Evolutionary conservation across 2,329 filamentous ascomycete species (phyloP), one percentile per base, ranked within the genome.

Genomic region (Talaromyces sp.): DNA sequence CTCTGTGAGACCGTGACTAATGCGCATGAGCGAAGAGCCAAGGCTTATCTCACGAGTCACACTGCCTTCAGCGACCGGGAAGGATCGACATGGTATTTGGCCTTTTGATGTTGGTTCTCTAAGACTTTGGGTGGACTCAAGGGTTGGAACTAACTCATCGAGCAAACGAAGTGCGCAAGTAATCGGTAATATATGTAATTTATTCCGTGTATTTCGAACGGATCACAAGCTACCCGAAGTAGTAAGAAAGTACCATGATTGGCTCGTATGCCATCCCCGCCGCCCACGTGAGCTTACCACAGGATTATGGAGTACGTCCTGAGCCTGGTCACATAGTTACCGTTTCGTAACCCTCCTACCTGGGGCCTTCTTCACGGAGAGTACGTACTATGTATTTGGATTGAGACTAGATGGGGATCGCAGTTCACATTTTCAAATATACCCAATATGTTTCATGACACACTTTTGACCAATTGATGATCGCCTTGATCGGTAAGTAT

Each of bases 231-330:
- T n/a, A 52, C 11, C 27, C 27, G 31, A 35, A 7, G 1, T 54
- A 11, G 22, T 22, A 22, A 22, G 22, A 14, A 11, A 31, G 4
- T 31, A 14, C 9, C 39, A 22, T 56, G 31, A 56, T 56, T 56
- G 52, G 52, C n/a, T 6, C 7, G 9, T 47, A 22, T 33, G 16
- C 13, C 57, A 2, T 45, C 57, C 57, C 57, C 57, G 57, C 57
- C 24, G 57, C 57, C 57, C 57, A 60, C 57, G 57, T 60, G 57
- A 60, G 57, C 57, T 47, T 27, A n/a, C 39, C 39, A 47, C 37
- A 16, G 47, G 11, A 24, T 47, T 31, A 19, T 8, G 41, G 16
- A 43, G 14, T 19, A 16, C 16, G 41, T 45, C 19, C 19, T 47
- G 19, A 47, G 19, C 43, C 16, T 22, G n/a, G 19, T 37, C 22